Conservation (phyloP, 164 flowering plant genomes). For the Stephania japonica region DNA sequence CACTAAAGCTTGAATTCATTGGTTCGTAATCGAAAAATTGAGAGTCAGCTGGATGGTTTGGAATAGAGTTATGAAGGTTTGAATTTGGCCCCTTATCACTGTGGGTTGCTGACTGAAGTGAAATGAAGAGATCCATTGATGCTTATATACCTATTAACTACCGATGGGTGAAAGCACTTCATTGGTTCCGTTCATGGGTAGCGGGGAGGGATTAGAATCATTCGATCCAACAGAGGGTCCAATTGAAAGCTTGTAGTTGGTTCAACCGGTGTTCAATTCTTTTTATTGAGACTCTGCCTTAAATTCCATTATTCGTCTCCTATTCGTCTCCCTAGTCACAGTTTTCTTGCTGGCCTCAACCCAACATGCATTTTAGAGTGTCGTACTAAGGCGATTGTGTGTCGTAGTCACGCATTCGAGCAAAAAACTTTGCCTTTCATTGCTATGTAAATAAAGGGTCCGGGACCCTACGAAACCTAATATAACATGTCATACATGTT, state of each 20-base stretch:
- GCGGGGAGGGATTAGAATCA: too few species aligned
- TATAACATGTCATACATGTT: too few species aligned
- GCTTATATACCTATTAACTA: too few species aligned
- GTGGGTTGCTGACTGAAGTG: too few species aligned
- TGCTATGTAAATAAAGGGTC: neutral
- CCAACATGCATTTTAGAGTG: slow-evolving; percentile 11
- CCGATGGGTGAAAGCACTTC: too few species aligned
- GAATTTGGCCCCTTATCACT: too few species aligned
- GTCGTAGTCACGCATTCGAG: neutral
- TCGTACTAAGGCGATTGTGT: neutral
- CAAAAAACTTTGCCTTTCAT: slow-evolving; percentile 1
- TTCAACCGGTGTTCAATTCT: slow-evolving; percentile 10
- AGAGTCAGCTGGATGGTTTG: neutral
- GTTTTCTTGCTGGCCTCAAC: slow-evolving; percentile 9
- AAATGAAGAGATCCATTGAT: too few species aligned
- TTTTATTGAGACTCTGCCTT: slow-evolving; percentile 12
- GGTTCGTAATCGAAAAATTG: neutral
- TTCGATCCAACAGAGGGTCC: too few species aligned
- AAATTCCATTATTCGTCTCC: slow-evolving; percentile 10
- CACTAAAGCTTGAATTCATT: neutral
- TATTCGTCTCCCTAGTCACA: slow-evolving; percentile 12
- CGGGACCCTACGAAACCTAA: too few species aligned
- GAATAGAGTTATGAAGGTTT: neutral
- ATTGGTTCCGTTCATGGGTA: too few species aligned
- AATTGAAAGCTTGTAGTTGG: too few species aligned